Percentiles rank a stretch among this genome's conserved stretches.
These are phyloP conservation scores for Aspergillus sojae DNA, from an alignment of 2,329 filamentous ascomycete genomes.

Conservation along the genomic window DNA sequence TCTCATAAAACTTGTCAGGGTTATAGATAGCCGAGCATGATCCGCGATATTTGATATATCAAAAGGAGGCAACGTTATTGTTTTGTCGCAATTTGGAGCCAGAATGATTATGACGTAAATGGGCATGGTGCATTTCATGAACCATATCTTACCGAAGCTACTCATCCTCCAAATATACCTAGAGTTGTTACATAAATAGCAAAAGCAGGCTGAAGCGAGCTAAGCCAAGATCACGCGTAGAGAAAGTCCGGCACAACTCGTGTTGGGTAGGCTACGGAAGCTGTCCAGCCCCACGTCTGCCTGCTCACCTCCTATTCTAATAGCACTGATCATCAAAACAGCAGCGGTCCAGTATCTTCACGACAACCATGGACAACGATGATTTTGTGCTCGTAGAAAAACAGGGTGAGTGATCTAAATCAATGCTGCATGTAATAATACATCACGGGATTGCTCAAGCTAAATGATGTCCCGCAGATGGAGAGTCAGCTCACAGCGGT, in stretches of 20 bases:
- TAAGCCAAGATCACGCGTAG: no score
- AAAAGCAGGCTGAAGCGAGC: no score
- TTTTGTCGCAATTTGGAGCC: not conserved
- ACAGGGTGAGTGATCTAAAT: not conserved
- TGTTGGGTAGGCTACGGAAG: not conserved
- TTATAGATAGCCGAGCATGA: not conserved
- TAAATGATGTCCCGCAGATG: not conserved
- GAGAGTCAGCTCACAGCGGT: not conserved
- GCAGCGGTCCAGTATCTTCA: not conserved
- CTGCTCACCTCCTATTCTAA: not conserved
- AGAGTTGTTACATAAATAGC: no score
- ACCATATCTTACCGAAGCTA: not conserved
- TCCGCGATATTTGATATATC: not conserved
- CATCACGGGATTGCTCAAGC: not conserved
- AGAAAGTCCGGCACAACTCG: no score
- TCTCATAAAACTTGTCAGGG: not conserved
- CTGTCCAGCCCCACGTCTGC: not conserved
- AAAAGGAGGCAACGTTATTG: not conserved
- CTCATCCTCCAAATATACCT: no score
- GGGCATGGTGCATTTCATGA: not conserved
- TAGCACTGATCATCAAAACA: no score
- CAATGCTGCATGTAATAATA: no score
- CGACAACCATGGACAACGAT: not conserved
- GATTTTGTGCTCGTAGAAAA: not conserved
- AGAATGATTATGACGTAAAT: not conserved